Percentiles rank a stretch among this genome's conserved stretches.
phyloP scores from a whole-genome alignment of 768 basidiomycete species.

The Podaxis sp. region DNA sequence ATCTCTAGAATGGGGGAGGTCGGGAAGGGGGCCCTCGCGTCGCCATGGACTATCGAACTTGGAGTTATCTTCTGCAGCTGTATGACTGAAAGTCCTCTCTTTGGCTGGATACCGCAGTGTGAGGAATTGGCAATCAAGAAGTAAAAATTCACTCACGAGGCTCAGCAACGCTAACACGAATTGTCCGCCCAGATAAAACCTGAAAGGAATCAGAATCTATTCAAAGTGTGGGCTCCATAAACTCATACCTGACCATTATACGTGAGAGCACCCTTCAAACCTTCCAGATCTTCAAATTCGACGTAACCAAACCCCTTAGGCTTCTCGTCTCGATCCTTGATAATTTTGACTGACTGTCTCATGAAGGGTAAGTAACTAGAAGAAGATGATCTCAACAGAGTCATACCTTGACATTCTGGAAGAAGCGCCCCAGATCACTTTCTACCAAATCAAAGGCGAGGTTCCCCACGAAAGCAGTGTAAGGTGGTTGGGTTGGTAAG shows the following conservation, averaged over 20 bases:
- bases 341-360: constrained; percentile 89
- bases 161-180: constrained; percentile 95
- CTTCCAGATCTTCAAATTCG: constrained; percentile 87
- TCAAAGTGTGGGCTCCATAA: background rate
- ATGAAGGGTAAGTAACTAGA: constrained; percentile 26
- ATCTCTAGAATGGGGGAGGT: constrained; percentile 59
- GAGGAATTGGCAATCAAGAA: background rate
- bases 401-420: constrained; percentile 61
- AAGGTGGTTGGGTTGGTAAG: constrained; percentile 93
- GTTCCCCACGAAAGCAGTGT: constrained; percentile 96
- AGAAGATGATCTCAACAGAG: background rate
- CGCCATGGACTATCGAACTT: constrained; percentile 89
- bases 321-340: constrained; percentile 89
- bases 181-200: constrained; percentile 73
- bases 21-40: constrained; percentile 83
- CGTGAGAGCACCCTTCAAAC: constrained; percentile 78
- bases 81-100: constrained; percentile 49
- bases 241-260: constrained; percentile 67
- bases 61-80: constrained; percentile 61
- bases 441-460: constrained; percentile 91
- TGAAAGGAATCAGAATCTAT: constrained; percentile 26
- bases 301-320: constrained; percentile 99
- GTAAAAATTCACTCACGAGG: constrained; percentile 66
- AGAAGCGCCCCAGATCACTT: constrained; percentile 78
- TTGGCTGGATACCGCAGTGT: constrained; percentile 54